phyloP scores from a whole-genome alignment of 2,329 filamentous ascomycete species.

The Fusarium verticillioides region DNA sequence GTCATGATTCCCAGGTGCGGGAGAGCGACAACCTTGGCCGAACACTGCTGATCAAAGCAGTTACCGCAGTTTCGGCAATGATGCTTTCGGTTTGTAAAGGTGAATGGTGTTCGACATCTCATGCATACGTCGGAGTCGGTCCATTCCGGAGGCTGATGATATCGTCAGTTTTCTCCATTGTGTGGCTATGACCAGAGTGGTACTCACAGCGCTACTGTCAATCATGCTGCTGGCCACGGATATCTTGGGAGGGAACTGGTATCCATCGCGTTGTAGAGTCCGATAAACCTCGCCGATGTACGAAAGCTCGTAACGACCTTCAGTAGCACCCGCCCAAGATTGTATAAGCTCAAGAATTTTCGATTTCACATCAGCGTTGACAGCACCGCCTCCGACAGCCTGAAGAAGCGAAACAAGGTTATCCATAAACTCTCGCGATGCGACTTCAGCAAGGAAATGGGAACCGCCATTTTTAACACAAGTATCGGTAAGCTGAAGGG shows the following conservation, averaged over 20 bases:
- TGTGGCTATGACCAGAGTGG: background rate
- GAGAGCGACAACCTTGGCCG: conserved; percentile 85
- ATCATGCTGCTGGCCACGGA: conserved; percentile 97
- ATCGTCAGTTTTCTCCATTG: conserved; percentile 9
- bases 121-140: conserved; percentile 98
- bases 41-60: conserved; percentile 96
- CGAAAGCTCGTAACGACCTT: conserved; percentile 81
- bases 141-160: conserved; percentile 88
- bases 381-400: conserved; percentile 75
- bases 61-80: conserved; percentile 98
- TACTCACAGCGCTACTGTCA: conserved; percentile 89
- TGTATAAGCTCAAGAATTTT: conserved; percentile 96
- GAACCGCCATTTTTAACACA: conserved; percentile 98
- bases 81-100: conserved; percentile 97
- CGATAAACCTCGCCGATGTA: conserved; percentile 93
- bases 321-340: conserved; percentile 89
- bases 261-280: conserved; percentile 84
- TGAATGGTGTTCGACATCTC: conserved; percentile 94
- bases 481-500: conserved; percentile 84
- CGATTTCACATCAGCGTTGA: conserved; percentile 85
- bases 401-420: conserved; percentile 92
- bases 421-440: conserved; percentile 98
- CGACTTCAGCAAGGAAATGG: conserved; percentile 95
- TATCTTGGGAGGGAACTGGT: conserved; percentile 86
- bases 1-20: conserved; percentile 94